These are phyloP conservation scores for Neobulgaria alba DNA, from an alignment of 2,329 filamentous ascomycete genomes.

Conservation along the genomic window DNA sequence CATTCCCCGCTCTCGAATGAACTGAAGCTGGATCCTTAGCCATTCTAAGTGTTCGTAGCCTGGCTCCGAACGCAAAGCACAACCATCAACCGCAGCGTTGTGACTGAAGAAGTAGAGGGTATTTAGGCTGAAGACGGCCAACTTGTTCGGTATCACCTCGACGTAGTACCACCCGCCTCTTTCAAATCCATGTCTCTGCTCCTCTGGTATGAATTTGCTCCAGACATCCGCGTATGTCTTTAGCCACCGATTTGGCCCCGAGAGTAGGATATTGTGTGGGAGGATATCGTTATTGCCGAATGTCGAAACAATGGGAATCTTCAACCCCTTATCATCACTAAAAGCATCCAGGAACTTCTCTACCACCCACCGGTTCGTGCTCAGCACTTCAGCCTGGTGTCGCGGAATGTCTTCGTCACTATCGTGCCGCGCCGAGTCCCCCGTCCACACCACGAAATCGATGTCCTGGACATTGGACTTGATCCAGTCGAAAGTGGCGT, in stretches of 20 bases:
- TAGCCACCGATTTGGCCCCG: constrained; percentile 83
- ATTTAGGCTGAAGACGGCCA: constrained; percentile 91
- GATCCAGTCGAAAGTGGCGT: constrained; percentile 89
- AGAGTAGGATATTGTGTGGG: constrained; percentile 85
- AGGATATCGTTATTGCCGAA: constrained; percentile 97
- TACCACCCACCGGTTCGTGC: constrained; percentile 67
- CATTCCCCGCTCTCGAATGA: constrained; percentile 74
- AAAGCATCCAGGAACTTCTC: constrained; percentile 72
- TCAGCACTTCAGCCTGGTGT: constrained; percentile 64
- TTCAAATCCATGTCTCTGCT: constrained; percentile 82
- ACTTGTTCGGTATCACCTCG: constrained; percentile 77
- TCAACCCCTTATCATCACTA: constrained; percentile 47
- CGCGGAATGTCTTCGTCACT: constrained; percentile 76
- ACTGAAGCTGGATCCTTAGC: constrained; percentile 80
- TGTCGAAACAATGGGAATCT: constrained; percentile 77
- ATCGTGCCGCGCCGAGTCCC: constrained; percentile 83
- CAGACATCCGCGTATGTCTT: constrained; percentile 70
- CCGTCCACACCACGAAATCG: constrained; percentile 90
- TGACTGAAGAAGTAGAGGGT: constrained; percentile 93
- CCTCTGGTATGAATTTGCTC: constrained; percentile 81
- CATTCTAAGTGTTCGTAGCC: constrained; percentile 95
- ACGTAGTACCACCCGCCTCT: constrained; percentile 92
- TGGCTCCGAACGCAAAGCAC: constrained; percentile 67
- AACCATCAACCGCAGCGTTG: constrained; percentile 91
- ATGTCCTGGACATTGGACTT: constrained; percentile 68